A percentile compares a stretch with the other conserved stretches of the same genome.
Evolutionary conservation across 2,329 filamentous ascomycete genomes (phyloP).

Genomic region (Trichoderma lentiforme): DNA sequence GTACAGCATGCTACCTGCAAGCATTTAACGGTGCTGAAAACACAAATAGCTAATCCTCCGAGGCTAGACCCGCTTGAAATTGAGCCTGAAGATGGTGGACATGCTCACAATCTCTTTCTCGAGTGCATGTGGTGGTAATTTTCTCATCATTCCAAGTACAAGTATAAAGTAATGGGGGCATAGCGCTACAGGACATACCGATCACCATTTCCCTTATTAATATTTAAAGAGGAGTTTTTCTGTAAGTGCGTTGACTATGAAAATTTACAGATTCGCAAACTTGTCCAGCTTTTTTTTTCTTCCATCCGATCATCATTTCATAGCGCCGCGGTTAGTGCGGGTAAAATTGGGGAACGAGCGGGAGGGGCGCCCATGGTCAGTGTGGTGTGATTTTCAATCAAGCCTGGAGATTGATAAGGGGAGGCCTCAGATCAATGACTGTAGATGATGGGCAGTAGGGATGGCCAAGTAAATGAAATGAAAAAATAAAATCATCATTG

Average conservation of each 20-base stretch:
- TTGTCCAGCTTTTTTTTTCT: background rate
- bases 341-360: constrained; percentile 3
- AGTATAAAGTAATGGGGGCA: background rate
- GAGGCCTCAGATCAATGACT: too few species aligned
- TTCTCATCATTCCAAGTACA: background rate
- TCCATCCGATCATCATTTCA: background rate
- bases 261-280: background rate
- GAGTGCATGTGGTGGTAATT: background rate
- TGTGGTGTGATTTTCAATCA: background rate
- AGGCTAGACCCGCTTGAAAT: background rate
- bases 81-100: background rate
- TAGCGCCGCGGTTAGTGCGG: constrained; percentile 6
- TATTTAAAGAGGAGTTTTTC: background rate
- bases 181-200: background rate
- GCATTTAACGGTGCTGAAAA: background rate
- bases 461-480: too few species aligned
- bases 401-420: background rate
- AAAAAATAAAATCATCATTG: background rate
- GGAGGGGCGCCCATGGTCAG: background rate
- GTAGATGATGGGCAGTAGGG: too few species aligned
- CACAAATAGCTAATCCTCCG: background rate
- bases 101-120: background rate
- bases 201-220: background rate
- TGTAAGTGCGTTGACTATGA: background rate
- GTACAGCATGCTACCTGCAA: background rate